Percentiles rank a stretch among this genome's conserved stretches.
Evolutionary conservation across 2,329 filamentous ascomycete species (phyloP).

Genomic region (Ceratocystis variospora): DNA sequence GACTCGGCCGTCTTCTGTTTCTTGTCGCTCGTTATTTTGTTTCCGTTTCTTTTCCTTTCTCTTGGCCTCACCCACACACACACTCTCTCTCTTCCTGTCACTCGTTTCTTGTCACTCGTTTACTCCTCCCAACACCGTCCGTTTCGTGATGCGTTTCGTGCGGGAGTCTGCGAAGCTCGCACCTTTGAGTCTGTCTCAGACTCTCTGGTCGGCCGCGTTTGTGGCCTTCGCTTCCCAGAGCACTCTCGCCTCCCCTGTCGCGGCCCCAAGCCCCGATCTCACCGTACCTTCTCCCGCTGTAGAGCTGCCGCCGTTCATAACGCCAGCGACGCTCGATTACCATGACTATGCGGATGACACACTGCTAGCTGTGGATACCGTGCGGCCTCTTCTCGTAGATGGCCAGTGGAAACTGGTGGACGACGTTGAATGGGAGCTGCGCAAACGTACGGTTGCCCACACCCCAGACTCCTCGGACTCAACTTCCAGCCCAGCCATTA

Average conservation of each 20-base stretch:
- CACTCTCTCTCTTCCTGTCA: background rate
- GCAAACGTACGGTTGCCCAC: constrained; percentile 23
- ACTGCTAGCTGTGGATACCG: constrained; percentile 19
- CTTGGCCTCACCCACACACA: background rate
- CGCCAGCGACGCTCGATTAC: constrained; percentile 1
- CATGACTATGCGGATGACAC: constrained; percentile 11
- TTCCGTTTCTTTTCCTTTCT: background rate
- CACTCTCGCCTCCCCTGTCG: constrained; percentile 2
- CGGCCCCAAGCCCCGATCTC: constrained; percentile 3
- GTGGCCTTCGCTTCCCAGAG: constrained; percentile 15
- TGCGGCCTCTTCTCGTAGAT: constrained; percentile 19
- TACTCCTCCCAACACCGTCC: background rate
- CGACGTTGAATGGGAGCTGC: constrained; percentile 18
- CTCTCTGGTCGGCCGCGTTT: constrained; percentile 8
- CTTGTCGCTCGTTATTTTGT: background rate
- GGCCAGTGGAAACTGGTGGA: constrained; percentile 22
- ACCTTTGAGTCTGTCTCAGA: constrained; percentile 10
- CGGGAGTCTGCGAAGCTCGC: background rate
- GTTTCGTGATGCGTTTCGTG: background rate
- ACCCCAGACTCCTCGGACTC: constrained; percentile 16
- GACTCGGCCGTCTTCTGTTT: constrained; percentile 10
- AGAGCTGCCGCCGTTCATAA: constrained; percentile 1
- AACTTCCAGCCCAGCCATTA: background rate
- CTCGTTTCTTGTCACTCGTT: background rate
- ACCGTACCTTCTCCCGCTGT: background rate